A percentile compares a stretch with the other conserved stretches of the same genome.
phyloP scores from a whole-genome alignment of 768 basidiomycete genomes.

The Rhizopogon vinicolor region DNA sequence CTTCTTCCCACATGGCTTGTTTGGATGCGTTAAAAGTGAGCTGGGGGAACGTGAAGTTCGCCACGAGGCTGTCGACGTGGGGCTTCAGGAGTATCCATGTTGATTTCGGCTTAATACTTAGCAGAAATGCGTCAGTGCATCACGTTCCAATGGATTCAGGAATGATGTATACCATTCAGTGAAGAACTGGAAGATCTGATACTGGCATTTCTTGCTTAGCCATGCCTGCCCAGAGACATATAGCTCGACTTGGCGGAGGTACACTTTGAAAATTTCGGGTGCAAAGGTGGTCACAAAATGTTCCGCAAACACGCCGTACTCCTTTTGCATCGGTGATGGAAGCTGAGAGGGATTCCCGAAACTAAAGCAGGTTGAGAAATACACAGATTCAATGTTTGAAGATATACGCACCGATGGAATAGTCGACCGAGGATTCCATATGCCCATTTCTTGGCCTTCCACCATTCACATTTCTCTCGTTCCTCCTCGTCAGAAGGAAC shows the following conservation, averaged over 20 bases:
- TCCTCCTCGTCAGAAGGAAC: conserved; percentile 73
- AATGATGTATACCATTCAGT: conserved; percentile 67
- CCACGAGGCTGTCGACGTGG: conserved; percentile 74
- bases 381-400: neutral
- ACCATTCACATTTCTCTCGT: conserved; percentile 79
- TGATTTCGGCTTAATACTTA: conserved; percentile 87
- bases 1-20: conserved; percentile 70
- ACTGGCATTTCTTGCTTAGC: conserved; percentile 81
- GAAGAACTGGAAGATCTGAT: conserved; percentile 81
- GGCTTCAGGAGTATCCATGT: conserved; percentile 88
- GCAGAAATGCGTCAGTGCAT: conserved; percentile 10
- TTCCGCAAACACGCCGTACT: conserved; percentile 68
- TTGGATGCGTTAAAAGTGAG: conserved; percentile 71
- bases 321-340: conserved; percentile 61
- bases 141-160: too few species aligned
- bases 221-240: conserved; percentile 71
- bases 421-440: conserved; percentile 74
- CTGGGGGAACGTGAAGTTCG: conserved; percentile 81
- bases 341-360: conserved; percentile 89
- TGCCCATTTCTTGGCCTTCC: conserved; percentile 93
- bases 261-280: conserved; percentile 82
- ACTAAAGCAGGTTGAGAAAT: conserved; percentile 28
- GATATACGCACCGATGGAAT: conserved; percentile 57
- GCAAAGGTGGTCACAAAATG: conserved; percentile 78
- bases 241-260: conserved; percentile 60